Evolutionary conservation across 1,284 basidiomycete genomes (phyloP), one percentile per base, ranked within the genome.

Genomic region (Malassezia restricta): DNA sequence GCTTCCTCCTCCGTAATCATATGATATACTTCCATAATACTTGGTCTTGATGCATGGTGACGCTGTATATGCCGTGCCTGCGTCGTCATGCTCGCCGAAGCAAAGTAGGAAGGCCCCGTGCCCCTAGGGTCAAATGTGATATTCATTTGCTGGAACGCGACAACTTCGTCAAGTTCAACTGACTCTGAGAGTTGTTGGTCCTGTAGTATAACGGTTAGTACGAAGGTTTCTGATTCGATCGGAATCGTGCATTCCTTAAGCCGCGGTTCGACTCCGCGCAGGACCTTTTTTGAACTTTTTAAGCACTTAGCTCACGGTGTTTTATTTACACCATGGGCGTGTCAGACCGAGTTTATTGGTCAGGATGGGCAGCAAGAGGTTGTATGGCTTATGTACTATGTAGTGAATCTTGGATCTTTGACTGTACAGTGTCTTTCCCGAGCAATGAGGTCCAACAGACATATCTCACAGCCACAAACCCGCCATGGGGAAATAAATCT

Each of bases 141-240:
- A 24, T 24, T 24, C 20, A 24, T 24, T 24, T 35, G 5, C 33
- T 15, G 5, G 33, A 35, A 15, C 5, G 15, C 15, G 33, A 35
- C 11, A 35, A 3, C 3, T 35, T 3, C 11, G 5, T 5, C 5
- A 35, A 35, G 33, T 35, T 35, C 33, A 2, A 12, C 3, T 5
- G 33, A 3, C 2, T 5, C 33, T 3, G 11, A 3, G 11, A 35
- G 15, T 12, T 12, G 6, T 40, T 7, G 53, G 53, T 55, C 53
- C 53, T 55, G 53, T 55, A 55, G 53, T 42, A 55, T 55, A 55
- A 55, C 53, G 53, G 53, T 55, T 40, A 55, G 53, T 55, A 42
- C 53, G 53, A 55, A 55, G 53, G 53, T 55, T 55, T 55, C 53
- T 55, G 53, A 55, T 50, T 38, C 14, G 7, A 24, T 3, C n/a